phyloP scores from a whole-genome alignment of 2,329 filamentous ascomycete species.

The Nemania sp. region DNA sequence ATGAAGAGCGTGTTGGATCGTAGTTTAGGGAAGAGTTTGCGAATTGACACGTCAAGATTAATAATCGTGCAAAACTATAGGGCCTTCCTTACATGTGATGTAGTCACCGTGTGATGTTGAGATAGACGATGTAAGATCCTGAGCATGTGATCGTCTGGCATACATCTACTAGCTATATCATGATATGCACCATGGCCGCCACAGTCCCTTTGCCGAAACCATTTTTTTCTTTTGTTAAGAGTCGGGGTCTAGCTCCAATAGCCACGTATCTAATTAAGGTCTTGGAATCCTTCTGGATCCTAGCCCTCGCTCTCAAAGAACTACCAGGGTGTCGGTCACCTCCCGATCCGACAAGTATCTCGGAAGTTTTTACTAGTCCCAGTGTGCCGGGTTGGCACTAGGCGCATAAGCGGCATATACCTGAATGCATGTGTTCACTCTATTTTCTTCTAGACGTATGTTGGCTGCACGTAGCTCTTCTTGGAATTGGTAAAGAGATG shows the following conservation, averaged over 20 bases:
- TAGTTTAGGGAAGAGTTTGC: neutral
- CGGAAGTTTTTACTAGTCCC: constrained; percentile 25
- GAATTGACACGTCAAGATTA: neutral
- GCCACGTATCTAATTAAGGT: neutral
- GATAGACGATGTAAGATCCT: neutral
- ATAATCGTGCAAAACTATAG: neutral
- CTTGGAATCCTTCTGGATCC: neutral
- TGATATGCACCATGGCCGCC: neutral
- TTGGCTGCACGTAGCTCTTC: constrained; percentile 8
- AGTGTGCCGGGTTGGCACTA: constrained; percentile 24
- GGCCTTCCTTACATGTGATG: neutral
- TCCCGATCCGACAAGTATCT: constrained; percentile 19
- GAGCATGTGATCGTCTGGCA: neutral
- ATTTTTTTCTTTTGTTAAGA: constrained; percentile 8
- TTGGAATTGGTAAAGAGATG: constrained; percentile 3
- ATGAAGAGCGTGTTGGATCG: neutral
- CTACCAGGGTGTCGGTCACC: constrained; percentile 1
- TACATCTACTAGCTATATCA: neutral
- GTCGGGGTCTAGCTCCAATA: neutral
- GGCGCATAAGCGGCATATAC: constrained; percentile 8
- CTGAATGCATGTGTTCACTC: constrained; percentile 8
- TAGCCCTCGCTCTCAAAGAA: neutral
- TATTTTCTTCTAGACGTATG: constrained; percentile 11
- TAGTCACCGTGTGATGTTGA: neutral
- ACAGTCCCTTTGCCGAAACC: neutral